Conservation (phyloP, 768 basidiomycete species). For the Boletellus ananas region DNA sequence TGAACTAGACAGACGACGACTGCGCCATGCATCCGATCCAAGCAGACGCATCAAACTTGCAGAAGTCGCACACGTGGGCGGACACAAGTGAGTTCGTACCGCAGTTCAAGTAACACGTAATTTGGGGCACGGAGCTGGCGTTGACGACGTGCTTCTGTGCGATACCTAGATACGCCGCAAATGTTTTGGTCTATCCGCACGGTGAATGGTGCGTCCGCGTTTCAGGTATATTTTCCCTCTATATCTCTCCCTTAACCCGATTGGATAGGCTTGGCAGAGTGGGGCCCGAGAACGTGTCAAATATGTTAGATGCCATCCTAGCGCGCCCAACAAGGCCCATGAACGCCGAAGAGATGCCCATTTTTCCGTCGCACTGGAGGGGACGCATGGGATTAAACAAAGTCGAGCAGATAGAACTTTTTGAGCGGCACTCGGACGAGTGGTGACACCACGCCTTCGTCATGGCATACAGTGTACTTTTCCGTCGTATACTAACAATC, state of each 20-base stretch:
- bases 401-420: conserved; percentile 49
- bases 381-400: conserved; percentile 67
- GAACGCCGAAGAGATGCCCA: conserved; percentile 30
- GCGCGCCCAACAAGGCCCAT: conserved; percentile 29
- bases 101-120: not conserved
- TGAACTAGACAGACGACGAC: conserved; percentile 44
- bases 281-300: conserved; percentile 51
- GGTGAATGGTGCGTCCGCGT: conserved; percentile 60
- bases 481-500: not conserved
- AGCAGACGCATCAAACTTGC: conserved; percentile 45
- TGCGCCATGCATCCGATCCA: conserved; percentile 23
- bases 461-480: not conserved
- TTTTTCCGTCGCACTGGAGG: conserved; percentile 56
- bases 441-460: not conserved
- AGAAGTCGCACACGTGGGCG: conserved; percentile 77
- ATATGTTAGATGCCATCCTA: conserved; percentile 46
- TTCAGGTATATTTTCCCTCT: not conserved
- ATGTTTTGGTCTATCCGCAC: conserved; percentile 62
- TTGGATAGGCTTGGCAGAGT: conserved; percentile 60
- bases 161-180: conserved; percentile 57
- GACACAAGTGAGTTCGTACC: conserved; percentile 61
- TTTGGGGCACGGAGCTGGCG: not conserved
- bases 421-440: conserved; percentile 7
- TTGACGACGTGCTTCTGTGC: not conserved
- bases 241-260: not conserved